phyloP scores from a whole-genome alignment of 148 eudicot genomes.

The Rhododendron williamsianum region DNA sequence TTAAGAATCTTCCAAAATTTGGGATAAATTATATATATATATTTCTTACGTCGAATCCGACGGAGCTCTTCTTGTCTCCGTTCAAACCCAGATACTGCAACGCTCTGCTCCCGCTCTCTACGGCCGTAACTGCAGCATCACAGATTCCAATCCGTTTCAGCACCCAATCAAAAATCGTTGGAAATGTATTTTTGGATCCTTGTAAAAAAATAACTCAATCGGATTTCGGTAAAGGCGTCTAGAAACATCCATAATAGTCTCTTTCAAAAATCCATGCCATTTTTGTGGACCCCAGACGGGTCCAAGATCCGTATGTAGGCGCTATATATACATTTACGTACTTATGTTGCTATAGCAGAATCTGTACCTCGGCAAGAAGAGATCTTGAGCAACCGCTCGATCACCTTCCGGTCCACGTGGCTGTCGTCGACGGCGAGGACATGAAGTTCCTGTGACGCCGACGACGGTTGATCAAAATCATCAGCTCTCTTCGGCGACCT shows the following conservation, averaged over 20 bases:
- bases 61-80: slow-evolving; percentile 32
- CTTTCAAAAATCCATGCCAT: neutral
- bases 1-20: neutral
- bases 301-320: neutral
- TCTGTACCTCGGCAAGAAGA: slow-evolving; percentile 50
- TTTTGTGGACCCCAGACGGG: neutral
- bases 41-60: slow-evolving; percentile 34
- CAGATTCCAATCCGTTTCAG: neutral
- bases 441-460: slow-evolving; percentile 31
- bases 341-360: neutral
- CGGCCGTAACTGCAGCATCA: slow-evolving; percentile 35
- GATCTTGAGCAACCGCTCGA: slow-evolving; percentile 46
- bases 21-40: neutral
- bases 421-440: slow-evolving; percentile 72
- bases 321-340: too few relatives aligned
- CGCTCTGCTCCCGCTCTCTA: slow-evolving; percentile 57
- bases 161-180: neutral
- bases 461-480: neutral
- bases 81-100: slow-evolving; percentile 58
- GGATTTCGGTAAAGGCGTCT: neutral
- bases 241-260: too few relatives aligned
- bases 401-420: slow-evolving; percentile 52
- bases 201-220: too few relatives aligned
- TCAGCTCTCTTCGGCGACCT: neutral
- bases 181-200: too few relatives aligned